Evolutionary conservation across 148 eudicot genomes (phyloP), one percentile per base, ranked within the genome.

Genomic region (Salicornia ramosissima): DNA sequence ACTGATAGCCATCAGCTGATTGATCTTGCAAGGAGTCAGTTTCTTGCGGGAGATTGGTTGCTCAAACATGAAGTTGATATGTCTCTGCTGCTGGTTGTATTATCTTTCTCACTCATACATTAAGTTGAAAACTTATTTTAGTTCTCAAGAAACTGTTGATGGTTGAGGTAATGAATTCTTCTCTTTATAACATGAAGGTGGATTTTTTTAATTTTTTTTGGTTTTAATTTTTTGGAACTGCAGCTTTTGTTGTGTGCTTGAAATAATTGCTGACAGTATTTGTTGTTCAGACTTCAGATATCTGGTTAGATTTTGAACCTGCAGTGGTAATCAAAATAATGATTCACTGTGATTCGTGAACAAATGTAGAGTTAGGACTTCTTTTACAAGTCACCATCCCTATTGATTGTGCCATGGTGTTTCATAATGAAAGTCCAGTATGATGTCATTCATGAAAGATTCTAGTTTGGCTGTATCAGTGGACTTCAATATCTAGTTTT

Each of bases 21-120:
- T 47, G 75, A 51, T n/a, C 55, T 53, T 70, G 64, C 49, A n/a
- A 46, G 65, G 42, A 65, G 67, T 60, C 46, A 49, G 49, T 70
- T 60, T 60, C 45, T 60, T 60, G 45, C 40, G 49, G 67, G 50
- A 63, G 67, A 62, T 63, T 63, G 67, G 67, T 60, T 61, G 74
- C 67, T 71, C 65, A 66, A 56, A 54, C 56, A 55, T 57, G 65
- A 73, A 73, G 77, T 45, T 56, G 57, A 65, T 46, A 45, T 65
- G 28, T 49, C 57, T 66, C 64, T 55, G 65, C 36, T 45, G 46
- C 54, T n/a, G 29, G 26, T 53, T 64, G 69, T 55, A 73, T 43
- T 65, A 22, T 46, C 53, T 66, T 31, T 70, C 39, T 42, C 40
- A 30, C 51, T 73, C 33, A 9, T 65, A 74, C 71, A 45, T 56